Evolutionary conservation across 78 protist species (phyloP), one percentile per base, ranked within the genome.

Genomic region (Dictyostelium intermedium): DNA sequence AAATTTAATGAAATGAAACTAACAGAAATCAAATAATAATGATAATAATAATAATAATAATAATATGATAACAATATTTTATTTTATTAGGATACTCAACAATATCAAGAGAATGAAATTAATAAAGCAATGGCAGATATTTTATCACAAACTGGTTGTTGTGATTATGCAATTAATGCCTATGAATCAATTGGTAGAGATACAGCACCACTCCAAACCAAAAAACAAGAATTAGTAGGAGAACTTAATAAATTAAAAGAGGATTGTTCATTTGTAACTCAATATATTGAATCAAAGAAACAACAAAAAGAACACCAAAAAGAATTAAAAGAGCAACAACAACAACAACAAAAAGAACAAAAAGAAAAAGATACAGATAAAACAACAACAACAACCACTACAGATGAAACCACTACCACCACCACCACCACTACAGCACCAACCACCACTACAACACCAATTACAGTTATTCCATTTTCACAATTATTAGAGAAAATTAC

Each of bases 41-140:
- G n/a, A n/a, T n/a, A n/a, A n/a, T n/a, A n/a, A n/a, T n/a, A n/a
- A n/a, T n/a, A n/a, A n/a, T n/a, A n/a, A n/a, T n/a, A n/a, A n/a
- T n/a, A n/a, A n/a, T n/a, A n/a, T n/a, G n/a, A n/a, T n/a, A n/a
- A n/a, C n/a, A n/a, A n/a, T n/a, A n/a, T n/a, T n/a, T n/a, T n/a
- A 61, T n/a, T 9, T n/a, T 9, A 16, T 20, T 41, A 77, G 82
- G 82, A 77, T 41, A 77, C 82, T 34, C 72, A 30, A 39, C 56
- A 63, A 80, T 89, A 89, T 45, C 66, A 84, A 89, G 94, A 89
- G 47, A 74, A 78, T 43, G 74, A 89, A 56, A 70, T 89, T 32
- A 80, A 89, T 89, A 56, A 69, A 18, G 94, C 87, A 8, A 89
- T 79, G 53, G 94, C 87, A 45, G 94, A 89, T 89, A 89, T 89